Evolutionary conservation across 345 rosid genomes (phyloP), one percentile per base, ranked within the genome.

Genomic region (Pseudoturritis turrita): DNA sequence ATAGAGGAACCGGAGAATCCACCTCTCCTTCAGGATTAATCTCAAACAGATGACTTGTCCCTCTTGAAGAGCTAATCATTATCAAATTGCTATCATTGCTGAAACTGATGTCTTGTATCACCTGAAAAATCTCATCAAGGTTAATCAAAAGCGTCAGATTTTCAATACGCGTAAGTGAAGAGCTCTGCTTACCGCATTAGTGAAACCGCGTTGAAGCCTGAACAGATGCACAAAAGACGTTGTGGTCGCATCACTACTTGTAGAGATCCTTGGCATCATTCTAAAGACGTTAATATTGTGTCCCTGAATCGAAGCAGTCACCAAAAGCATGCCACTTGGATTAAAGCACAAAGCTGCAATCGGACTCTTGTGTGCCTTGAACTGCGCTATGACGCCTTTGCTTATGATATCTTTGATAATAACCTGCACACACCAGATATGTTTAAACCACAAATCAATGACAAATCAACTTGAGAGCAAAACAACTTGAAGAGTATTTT

Each of bases 11-110:
- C 21, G 96, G 89, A 19, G 68, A 4, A 22, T 60, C 37, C 23
- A 2, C 47, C 10, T 89, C 96, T 68, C 84, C 89, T 18, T 15
- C 70, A 21, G 90, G 88, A 77, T 86, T 79, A 40, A 95, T 84
- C 46, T 91, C 91, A 87, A 95, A 95, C 33, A 95, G 73, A 80
- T 95, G 99, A 81, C 96, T 87, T 29, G 99, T 95, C 54, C 97
- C 99, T 80, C 96, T 87, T 5, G 91, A 87, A 47, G 99, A 95
- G 78, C 96, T 88, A 61, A 95, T 83, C 96, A 87, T 83, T 68
- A 95, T 85, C 96, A 91, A 85, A 70, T 75, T 79, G 85, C 97
- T 88, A 72, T 94, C 95, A 74, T 81, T 79, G 69, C 93, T 89
- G 81, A 91, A 88, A 83, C 99, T 79, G 70, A 94, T 88, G 74